Base-by-base conservation (phyloP, 2,329 filamentous ascomycete species). In the Aspergillus pseudotamarii region DNA sequence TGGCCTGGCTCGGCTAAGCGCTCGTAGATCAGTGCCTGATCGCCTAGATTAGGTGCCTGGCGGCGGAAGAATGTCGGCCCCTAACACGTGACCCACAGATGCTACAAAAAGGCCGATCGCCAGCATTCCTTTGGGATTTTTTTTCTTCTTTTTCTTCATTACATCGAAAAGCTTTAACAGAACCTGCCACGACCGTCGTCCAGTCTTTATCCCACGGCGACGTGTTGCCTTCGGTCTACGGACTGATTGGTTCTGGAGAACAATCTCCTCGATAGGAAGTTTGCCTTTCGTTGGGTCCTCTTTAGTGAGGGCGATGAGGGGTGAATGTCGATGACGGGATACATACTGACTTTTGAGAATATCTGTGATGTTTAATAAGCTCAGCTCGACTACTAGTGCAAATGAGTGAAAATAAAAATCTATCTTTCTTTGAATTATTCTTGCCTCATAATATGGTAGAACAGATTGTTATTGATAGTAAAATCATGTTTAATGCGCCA, bases 291-390 rank as follows among this genome's bases (percentile, higher is more conserved):
- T 85, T 85, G 86, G 80, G 86, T 89, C 85, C 81, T 88, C 87
- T 90, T 88, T 67, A 85, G 74, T 89, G 88, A 88, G 84, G 86
- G 87, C 88, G 86, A 89, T 88, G 87, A 83, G 86, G 80, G 81
- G 80, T 80, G 83, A 86, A 89, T 90, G 88, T 89, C 88, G 87
- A 89, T 85, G 85, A 89, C 83, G 86, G 88, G 88, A 88, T 80
- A 84, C 21, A 30, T 36, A 55, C 16, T 21, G 19, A 41, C 23
- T 5, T 5, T 43, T 23, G 16, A 48, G 8, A 38, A 9, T n/a
- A 53, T 54, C 10, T 9, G 21, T 57, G 30, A 38, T 51, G 16
- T n/a, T 6, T 4, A n/a, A n/a, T 6, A 26, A n/a, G n/a, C n/a
- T n/a, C n/a, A 16, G 28, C 30, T 19, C 3, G 14, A 8, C 4